These are phyloP conservation scores for Begonia masoniana DNA, from an alignment of 306 rosid species.

Conservation along the genomic window DNA sequence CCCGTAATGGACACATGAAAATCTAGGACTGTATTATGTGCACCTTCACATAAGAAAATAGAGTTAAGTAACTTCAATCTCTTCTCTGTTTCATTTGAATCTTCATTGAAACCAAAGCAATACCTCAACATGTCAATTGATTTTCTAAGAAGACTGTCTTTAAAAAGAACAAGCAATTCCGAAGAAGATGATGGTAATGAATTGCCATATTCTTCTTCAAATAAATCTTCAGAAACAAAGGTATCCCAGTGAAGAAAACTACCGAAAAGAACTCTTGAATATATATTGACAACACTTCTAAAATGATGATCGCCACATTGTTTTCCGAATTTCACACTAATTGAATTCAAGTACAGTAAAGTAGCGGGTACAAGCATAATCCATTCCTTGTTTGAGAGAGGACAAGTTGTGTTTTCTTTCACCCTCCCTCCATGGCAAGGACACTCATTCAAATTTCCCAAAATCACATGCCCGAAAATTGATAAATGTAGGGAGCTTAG, in stretches of 20 bases:
- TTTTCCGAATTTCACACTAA: constrained; percentile 31
- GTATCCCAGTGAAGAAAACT: constrained; percentile 56
- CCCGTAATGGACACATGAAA: constrained; percentile 29
- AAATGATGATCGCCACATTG: constrained; percentile 18
- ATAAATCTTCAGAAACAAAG: constrained; percentile 46
- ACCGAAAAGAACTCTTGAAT: constrained; percentile 52
- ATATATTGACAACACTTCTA: constrained; percentile 28
- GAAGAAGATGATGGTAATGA: constrained; percentile 43
- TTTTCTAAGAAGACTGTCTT: constrained; percentile 76
- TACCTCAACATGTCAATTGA: constrained; percentile 45
- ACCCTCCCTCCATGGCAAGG: constrained; percentile 14
- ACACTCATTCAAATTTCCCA: constrained; percentile 27
- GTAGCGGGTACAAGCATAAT: constrained; percentile 67
- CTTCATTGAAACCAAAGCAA: constrained; percentile 44
- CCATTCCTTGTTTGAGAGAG: constrained; percentile 47
- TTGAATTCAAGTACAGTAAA: constrained; percentile 44
- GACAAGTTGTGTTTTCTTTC: constrained; percentile 15
- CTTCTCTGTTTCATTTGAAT: constrained; percentile 34
- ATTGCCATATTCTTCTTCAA: constrained; percentile 52
- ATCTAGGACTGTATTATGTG: constrained; percentile 43
- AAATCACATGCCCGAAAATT: constrained; percentile 54
- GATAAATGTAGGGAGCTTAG: constrained; percentile 62
- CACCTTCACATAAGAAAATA: constrained; percentile 25
- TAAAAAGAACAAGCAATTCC: constrained; percentile 39
- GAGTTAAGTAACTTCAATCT: constrained; percentile 46